Base-by-base conservation (phyloP, 2,329 filamentous ascomycete genomes). In the Penicillium sp. region DNA sequence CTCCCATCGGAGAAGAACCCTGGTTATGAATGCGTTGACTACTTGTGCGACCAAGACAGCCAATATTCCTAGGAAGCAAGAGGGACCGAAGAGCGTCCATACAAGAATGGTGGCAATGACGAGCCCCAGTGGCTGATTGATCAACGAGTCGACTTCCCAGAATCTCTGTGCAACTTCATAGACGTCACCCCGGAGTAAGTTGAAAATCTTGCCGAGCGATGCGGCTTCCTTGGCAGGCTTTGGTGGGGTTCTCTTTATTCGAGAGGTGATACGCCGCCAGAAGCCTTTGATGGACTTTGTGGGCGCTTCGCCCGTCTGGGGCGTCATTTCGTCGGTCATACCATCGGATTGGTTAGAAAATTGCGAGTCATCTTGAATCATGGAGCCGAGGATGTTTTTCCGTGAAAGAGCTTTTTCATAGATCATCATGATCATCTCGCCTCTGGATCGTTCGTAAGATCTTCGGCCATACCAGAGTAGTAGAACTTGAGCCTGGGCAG, bases 201-300 rank as follows among this genome's bases (percentile, higher is more conserved):
- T 96, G 57, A 96, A 82, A 48, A 96, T 94, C 68, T 96, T 96
- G 7, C 92, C 92, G 74, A 92, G 93, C 0, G 90, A 91, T 0
- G 92, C 91, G 2, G 88, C 83, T 52, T 83, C 77, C 52, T 82
- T 81, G 24, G 55, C 56, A 52, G 71, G 70, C 43, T 66, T 58
- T 32, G 58, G 67, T 47, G 53, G 69, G 53, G 60, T 60, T 36
- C 60, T 61, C 40, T 64, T 64, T 54, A 63, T 67, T 9, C 51
- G 47, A 47, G 36, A 53, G 36, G 57, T 56, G 1, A 75, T 54
- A 3, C 71, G 51, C 24, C 66, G 69, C 50, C 58, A 57, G 9
- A 69, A 64, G 11, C 60, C 62, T 27, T 56, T 63, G 24, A 71
- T 67, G 9, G 39, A 42, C 22, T 71, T 68, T 4, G 22, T 13